Base-by-base conservation (phyloP, 768 basidiomycete genomes). In the Tephrocybe sp. region DNA sequence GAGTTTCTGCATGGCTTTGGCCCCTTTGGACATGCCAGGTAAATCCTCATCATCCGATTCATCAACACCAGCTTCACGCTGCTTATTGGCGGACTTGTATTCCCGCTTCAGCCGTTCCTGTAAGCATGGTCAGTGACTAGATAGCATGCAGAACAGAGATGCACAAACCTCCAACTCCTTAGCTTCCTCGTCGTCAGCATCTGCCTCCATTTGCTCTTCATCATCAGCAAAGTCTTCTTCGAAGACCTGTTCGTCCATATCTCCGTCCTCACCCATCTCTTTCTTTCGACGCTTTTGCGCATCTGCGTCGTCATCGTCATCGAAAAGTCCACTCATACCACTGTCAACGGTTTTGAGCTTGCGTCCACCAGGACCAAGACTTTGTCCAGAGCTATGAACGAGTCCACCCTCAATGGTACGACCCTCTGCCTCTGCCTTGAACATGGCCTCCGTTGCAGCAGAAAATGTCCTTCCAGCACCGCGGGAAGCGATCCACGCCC, bases 161-260 rank as follows among this genome's bases (percentile, higher is more conserved):
- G 13, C 15, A 61, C 78, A 29, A 40, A 86, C 90, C 78, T 91
- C 87, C 10, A 84, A 72, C 61, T 90, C 88, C 62, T 88, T 93
- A 25, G 85, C 81, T 61, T 92, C 91, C 56, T 92, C 88, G 47
- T 93, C 91, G 34, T 91, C 81, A 47, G 81, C 78, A 47, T 88
- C 86, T 11, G 81, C 77, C 13, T 78, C 77, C 66, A 83, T 78
- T 58, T 82, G 82, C 59, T 93, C 91, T 27, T 94, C 91, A 52
- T 94, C 91, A 58, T 94, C 91, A 2, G 88, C 87, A 59, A 91
- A 86, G 15, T 88, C 86, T 59, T 86, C 88, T 59, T 93, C 90
- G 56, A 80, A 93, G 6, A 84, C 75, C 47, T 88, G 77, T 63
- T 94, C 91, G 60, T 94, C 91, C 52, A 88, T 60, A 59, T 88